A percentile compares a stretch with the other conserved stretches of the same genome.
Evolutionary conservation across 768 basidiomycete species (phyloP).

Genomic region (Russula vinacea): DNA sequence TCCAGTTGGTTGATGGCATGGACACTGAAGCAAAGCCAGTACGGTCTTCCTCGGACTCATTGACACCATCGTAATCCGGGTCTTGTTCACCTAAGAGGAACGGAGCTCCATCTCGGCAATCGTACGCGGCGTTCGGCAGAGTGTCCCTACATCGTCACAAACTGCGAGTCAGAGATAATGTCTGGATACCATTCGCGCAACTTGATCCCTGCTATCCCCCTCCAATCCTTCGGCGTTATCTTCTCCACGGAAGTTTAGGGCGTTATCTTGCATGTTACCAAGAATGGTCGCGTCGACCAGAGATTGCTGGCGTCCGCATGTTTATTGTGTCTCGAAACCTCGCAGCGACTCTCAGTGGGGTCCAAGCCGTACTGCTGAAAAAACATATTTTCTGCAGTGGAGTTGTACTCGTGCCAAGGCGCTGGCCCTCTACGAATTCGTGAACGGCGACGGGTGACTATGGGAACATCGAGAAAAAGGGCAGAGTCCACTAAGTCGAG

Average conservation of each 20-base stretch:
- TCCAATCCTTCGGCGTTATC: not conserved
- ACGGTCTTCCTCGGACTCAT: conserved; percentile 5
- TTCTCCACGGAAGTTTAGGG: not conserved
- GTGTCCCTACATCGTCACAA: not conserved
- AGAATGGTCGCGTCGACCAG: not conserved
- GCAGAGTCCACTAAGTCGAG: conserved; percentile 17
- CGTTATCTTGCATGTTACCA: conserved; percentile 1
- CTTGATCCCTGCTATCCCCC: not conserved
- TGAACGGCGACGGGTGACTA: not conserved
- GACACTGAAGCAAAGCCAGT: not conserved
- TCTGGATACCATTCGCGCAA: not conserved
- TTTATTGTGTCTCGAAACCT: conserved; percentile 1
- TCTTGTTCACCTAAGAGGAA: conserved; percentile 5
- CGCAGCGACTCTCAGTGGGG: not conserved
- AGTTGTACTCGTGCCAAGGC: conserved; percentile 2
- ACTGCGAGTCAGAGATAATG: not conserved
- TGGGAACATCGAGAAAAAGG: conserved; percentile 6
- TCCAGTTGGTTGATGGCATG: conserved; percentile 3
- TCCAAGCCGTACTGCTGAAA: conserved; percentile 13
- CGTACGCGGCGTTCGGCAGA: not conserved
- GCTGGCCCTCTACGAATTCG: conserved; percentile 15
- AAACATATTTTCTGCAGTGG: conserved; percentile 1
- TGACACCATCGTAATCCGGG: not conserved
- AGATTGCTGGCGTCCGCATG: not conserved
- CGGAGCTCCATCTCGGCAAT: not conserved